Base-by-base conservation (phyloP, 2,329 filamentous ascomycete species). In the Gyromitra esculenta region DNA sequence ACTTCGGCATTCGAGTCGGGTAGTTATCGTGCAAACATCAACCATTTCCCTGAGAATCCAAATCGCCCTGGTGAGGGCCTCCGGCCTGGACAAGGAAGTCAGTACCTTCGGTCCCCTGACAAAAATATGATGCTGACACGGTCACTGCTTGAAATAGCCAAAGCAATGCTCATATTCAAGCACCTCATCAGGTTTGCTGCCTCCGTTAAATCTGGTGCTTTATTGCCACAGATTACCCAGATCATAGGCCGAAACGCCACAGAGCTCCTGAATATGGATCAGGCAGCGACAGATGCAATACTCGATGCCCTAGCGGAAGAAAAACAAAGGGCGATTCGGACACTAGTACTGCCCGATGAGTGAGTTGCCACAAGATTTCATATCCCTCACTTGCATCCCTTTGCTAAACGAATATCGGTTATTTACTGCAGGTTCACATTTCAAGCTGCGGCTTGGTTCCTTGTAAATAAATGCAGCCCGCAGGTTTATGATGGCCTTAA, bases 51-150 rank as follows among this genome's bases (percentile, higher is more conserved):
- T 8, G 18, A 31, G 2, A 31, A 31, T 31, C 25, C 25, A 31
- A 31, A 31, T 31, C 25, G 25, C 2, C 25, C 25, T 2, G 25
- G 25, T 31, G 25, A 31, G 25, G 25, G 25, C 25, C n/a, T 25
- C 43, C 43, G 9, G 41, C 57, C 68, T n/a, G 68, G 68, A 5
- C 68, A 71, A 64, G 68, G 68, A 43, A 71, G 68, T 71, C 43
- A 21, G 56, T 70, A 60, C 39, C 9, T 11, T 39, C 21, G 8
- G 18, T 8, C 18, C 6, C 11, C n/a, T 11, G 8, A 6, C 5
- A 43, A 25, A 6, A 18, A 45, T 0, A 43, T 15, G 5, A 18
- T 15, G 11, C 25, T 71, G 35, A 43, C 59, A 63, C 37, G 18
- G 25, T 43, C 1, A 2, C 48, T 21, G 9, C 11, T 5, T 15